Base-by-base conservation (phyloP, 2,329 filamentous ascomycete species). In the Exophiala calicioides region DNA sequence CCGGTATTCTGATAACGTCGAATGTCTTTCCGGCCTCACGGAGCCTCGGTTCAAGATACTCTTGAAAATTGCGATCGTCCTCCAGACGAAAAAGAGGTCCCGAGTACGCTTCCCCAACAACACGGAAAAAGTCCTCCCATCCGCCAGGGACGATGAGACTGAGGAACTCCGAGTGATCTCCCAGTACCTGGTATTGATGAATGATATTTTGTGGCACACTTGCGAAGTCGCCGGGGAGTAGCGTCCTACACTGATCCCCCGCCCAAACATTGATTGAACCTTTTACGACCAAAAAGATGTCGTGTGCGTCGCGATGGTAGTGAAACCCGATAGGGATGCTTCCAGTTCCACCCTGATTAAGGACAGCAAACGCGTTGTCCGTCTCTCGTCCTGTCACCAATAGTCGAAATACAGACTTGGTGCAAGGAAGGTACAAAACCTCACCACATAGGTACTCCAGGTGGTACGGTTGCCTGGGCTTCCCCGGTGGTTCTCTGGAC, bases 111-210 rank as follows among this genome's bases (percentile, higher is more conserved):
- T 81, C 78, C 20, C 71, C 71, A 5, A 81, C 71, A 58, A 78
- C 75, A 38, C 78, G 71, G 65, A 81, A 82, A 65, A 82, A 81
- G 55, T 81, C 77, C 20, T 79, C 67, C 79, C 78, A 81, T 57
- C 78, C 77, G 4, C 77, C 78, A 0, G 78, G 78, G 0, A 75
- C 75, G 20, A 81, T 74, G 3, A 82, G 61, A 10, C 78, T 77
- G 1, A 77, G 63, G 15, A 72, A 71, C 52, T 81, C 79, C 2
- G 76, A 77, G 51, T 80, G 75, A 0, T 75, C 69, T 1, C 76
- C 76, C 1, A 78, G 64, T 19, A 78, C 65, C 44, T 80, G 73
- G 3, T 78, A 78, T 54, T 79, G 78, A 58, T 82, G 79, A 34
- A 81, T 66, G 6, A 18, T 39, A 16, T 26, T 31, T 6, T 77